Evolutionary conservation across 1,139 yeast species (phyloP).

Genomic region (Geotrichum phurueaensis): DNA sequence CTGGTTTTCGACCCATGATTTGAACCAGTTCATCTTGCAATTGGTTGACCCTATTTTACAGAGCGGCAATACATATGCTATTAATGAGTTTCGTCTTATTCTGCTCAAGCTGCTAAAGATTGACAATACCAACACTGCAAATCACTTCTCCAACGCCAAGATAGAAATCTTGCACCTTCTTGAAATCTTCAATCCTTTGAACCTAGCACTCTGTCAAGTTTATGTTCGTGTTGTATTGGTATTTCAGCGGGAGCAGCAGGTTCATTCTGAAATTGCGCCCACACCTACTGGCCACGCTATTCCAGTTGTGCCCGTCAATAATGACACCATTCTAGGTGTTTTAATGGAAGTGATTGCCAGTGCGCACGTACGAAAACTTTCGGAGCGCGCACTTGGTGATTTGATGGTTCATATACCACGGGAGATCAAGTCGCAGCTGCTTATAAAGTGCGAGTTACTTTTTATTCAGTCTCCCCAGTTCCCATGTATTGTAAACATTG

Average conservation of each 20-base stretch:
- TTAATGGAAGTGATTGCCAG: conserved; percentile 9
- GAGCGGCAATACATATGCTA: conserved; percentile 18
- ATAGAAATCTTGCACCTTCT: conserved; percentile 23
- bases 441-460: conserved; percentile 39
- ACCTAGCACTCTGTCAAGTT: conserved; percentile 49
- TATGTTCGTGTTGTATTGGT: conserved; percentile 34
- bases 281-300: neutral
- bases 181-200: conserved; percentile 44
- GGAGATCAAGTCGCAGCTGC: conserved; percentile 32
- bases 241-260: conserved; percentile 1
- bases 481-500: conserved; percentile 34
- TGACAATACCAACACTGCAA: neutral
- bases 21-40: conserved; percentile 18
- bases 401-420: conserved; percentile 37
- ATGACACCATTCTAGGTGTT: neutral
- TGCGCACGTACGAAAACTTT: neutral
- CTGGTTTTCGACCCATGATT: conserved; percentile 19
- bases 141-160: conserved; percentile 5
- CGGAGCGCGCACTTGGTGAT: conserved; percentile 32
- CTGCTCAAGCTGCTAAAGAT: conserved; percentile 17
- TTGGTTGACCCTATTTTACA: conserved; percentile 25
- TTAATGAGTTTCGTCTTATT: conserved; percentile 18
- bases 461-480: conserved; percentile 46
- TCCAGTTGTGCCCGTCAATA: neutral
- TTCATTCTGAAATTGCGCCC: neutral